Percentiles rank a stretch among this genome's conserved stretches.
Evolutionary conservation across 495 filamentous ascomycete genomes (phyloP).

Genomic region (Neurospora tetrasperma): DNA sequence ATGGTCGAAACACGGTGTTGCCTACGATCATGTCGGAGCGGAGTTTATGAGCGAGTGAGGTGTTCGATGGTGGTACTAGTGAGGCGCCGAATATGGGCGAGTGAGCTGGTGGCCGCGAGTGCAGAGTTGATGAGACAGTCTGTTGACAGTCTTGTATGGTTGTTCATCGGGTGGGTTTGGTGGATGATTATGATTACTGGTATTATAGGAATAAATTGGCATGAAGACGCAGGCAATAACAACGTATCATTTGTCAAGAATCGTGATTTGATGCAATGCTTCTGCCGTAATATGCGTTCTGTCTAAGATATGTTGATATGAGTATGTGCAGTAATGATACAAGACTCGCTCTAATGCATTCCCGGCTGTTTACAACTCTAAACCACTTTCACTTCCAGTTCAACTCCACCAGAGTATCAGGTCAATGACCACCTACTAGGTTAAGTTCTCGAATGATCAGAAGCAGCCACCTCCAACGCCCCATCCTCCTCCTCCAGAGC

Average conservation of each 20-base stretch:
- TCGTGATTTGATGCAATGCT: neutral
- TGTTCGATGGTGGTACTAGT: neutral
- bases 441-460: neutral
- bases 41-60: neutral
- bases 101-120: neutral
- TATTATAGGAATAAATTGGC: neutral
- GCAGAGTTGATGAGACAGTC: neutral
- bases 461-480: neutral
- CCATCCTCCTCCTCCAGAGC: neutral
- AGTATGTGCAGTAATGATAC: neutral
- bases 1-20: neutral
- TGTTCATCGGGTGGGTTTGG: neutral
- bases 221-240: neutral
- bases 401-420: neutral
- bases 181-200: neutral
- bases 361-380: neutral
- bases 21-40: neutral
- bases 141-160: neutral
- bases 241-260: neutral
- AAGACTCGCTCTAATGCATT: neutral
- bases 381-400: neutral
- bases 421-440: neutral
- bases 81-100: neutral
- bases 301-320: neutral
- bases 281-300: neutral